Evolutionary conservation across 441 rosid species (phyloP).

Genomic region (Adansonia madagascariensis): DNA sequence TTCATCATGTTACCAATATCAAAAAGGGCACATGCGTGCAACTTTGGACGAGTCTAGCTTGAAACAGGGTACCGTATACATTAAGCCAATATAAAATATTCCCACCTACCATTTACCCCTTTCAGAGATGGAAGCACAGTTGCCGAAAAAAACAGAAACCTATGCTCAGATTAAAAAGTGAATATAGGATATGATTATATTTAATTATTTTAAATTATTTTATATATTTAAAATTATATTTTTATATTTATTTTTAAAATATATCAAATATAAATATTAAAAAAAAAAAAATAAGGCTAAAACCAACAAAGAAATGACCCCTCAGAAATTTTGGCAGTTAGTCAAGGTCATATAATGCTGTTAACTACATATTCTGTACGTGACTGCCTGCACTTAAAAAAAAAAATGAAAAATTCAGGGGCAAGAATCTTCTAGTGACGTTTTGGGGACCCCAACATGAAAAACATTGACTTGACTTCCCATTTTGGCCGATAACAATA

Average conservation of each 20-base stretch:
- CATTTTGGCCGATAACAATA: neutral
- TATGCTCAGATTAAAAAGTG: too few species aligned
- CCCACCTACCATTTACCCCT: constrained; percentile 14
- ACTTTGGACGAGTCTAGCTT: neutral
- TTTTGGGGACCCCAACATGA: neutral
- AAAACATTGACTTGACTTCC: neutral
- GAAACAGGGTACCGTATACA: neutral
- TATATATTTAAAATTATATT: too few species aligned
- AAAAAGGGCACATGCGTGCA: constrained; percentile 10
- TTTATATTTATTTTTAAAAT: too few species aligned
- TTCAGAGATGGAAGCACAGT: neutral
- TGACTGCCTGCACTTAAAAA: constrained; percentile 12
- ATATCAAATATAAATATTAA: too few species aligned
- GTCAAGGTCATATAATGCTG: neutral
- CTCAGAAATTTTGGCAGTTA: neutral
- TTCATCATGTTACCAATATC: neutral
- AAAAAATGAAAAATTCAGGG: constrained; percentile 19
- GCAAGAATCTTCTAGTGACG: constrained; percentile 12
- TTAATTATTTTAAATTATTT: too few species aligned
- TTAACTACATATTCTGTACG: constrained; percentile 19
- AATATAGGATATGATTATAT: too few species aligned
- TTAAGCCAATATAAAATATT: neutral
- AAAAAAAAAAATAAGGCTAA: neutral
- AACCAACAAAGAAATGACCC: neutral
- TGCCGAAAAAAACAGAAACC: neutral